A percentile compares a stretch with the other conserved stretches of the same genome.
These are phyloP conservation scores for Chalciporus piperatus DNA, from an alignment of 768 basidiomycete genomes.

Conservation along the genomic window DNA sequence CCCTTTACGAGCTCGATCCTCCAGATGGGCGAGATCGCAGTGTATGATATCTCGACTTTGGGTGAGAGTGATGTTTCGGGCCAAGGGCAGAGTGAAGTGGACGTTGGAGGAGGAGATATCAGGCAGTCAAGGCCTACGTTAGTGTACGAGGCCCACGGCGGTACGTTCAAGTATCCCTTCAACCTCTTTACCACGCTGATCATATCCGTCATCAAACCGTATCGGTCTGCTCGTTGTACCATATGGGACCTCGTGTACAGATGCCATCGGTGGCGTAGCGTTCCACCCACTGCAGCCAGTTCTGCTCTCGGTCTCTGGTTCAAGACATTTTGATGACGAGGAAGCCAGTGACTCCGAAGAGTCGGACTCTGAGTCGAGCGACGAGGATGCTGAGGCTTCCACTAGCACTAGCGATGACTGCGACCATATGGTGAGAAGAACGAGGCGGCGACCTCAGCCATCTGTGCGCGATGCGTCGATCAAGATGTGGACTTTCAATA, in stretches of 20 bases:
- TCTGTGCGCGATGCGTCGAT: conserved; percentile 26
- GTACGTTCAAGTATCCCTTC: conserved; percentile 33
- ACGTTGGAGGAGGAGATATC: neutral
- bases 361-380: conserved; percentile 18
- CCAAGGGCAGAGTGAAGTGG: conserved; percentile 1
- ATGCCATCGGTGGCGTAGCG: conserved; percentile 67
- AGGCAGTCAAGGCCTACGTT: conserved; percentile 29
- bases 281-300: conserved; percentile 66
- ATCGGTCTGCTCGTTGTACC: neutral
- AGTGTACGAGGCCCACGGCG: conserved; percentile 53
- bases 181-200: neutral
- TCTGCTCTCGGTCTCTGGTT: conserved; percentile 71
- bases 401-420: too few species aligned
- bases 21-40: conserved; percentile 55
- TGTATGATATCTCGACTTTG: conserved; percentile 49
- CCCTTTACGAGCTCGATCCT: neutral
- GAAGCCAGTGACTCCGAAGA: neutral
- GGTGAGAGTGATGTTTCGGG: conserved; percentile 1
- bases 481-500: conserved; percentile 24
- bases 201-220: neutral
- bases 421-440: neutral
- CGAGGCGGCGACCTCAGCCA: conserved; percentile 16
- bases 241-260: conserved; percentile 35
- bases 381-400: neutral
- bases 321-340: conserved; percentile 57